Base-by-base conservation (phyloP, 2,329 filamentous ascomycete species). In the Trichophyton equinum region DNA sequence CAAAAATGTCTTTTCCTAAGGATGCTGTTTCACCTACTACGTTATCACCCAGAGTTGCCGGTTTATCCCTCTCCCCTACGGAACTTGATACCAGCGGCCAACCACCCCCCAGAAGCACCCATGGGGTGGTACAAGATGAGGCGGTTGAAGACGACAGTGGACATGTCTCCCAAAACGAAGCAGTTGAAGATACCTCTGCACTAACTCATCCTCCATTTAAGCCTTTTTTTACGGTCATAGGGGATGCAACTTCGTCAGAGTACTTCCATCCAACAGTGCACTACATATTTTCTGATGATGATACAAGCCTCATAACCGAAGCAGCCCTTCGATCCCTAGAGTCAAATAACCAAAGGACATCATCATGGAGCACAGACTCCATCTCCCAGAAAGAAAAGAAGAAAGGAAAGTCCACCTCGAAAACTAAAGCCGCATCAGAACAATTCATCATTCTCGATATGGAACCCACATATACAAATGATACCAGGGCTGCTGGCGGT, bases 241-340 rank as follows among this genome's bases (percentile, higher is more conserved):
- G 89, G 69, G 91, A 96, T 72, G 76, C 81, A 9, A 81, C 83
- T n/a, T 85, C 83, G 7, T 81, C 84, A 67, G 83, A 88, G 53
- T 88, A 89, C 64, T 81, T 89, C 68, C 91, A 97, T 71, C 94
- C 92, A 1, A 85, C 83, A 59, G 85, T 96, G 1, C 90, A 92
- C 76, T 97, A 97, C 76, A 82, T 97, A 69, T 97, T 99, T 77
- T 83, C 84, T 67, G 91, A 97, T 73, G 94, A 97, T 74, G 91
- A 96, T 70, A 82, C 85, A 1, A 87, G 91, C 55, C 77, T 88
- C 51, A 78, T 95, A 42, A 87, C 87, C 1, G 80, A 84, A 42
- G 85, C 87, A 1, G 80, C 81, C 4, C 73, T 85, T 62, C 77
- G 79, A 38, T 78, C 79, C 20, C 71, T 85, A 73, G 73, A 82